These are phyloP conservation scores for Westerdykella aurantiaca DNA, from an alignment of 2,329 filamentous ascomycete species.

Conservation along the genomic window DNA sequence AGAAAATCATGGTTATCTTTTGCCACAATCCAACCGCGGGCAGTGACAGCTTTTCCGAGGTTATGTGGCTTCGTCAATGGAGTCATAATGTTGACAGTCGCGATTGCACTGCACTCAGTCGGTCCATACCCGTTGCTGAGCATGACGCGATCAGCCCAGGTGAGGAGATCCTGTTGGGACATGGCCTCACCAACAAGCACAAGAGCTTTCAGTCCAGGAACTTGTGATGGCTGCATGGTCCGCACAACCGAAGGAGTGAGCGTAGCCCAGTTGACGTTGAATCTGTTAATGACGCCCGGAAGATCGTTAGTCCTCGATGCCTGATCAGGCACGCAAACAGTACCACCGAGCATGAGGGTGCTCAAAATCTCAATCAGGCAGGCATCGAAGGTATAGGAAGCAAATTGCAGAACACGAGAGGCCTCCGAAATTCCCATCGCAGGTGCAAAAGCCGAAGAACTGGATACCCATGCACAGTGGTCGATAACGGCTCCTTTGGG, in stretches of 20 bases:
- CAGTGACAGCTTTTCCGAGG: conserved; percentile 30
- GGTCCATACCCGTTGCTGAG: conserved; percentile 40
- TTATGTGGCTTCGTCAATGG: conserved; percentile 26
- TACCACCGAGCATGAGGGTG: conserved; percentile 43
- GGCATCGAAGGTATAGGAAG: conserved; percentile 43
- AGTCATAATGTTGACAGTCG: conserved; percentile 29
- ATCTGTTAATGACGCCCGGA: conserved; percentile 35
- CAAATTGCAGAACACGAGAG: conserved; percentile 53
- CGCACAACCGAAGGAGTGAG: conserved; percentile 41
- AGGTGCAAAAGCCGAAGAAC: conserved; percentile 22
- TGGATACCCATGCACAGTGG: conserved; percentile 53
- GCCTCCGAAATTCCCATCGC: conserved; percentile 40
- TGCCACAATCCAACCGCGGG: conserved; percentile 36
- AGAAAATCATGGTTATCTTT: conserved; percentile 31
- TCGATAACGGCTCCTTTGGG: conserved; percentile 59
- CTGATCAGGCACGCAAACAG: conserved; percentile 46
- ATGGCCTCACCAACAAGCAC: conserved; percentile 31
- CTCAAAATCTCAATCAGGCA: conserved; percentile 44
- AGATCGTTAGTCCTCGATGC: conserved; percentile 44
- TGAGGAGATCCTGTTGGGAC: conserved; percentile 28
- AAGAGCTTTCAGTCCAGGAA: conserved; percentile 23
- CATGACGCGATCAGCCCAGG: conserved; percentile 33
- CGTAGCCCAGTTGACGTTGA: conserved; percentile 39
- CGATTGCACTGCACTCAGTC: conserved; percentile 33
- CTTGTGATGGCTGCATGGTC: conserved; percentile 24